These are phyloP conservation scores for Aspergillus kassunensis DNA, from an alignment of 495 filamentous ascomycete genomes.

Conservation along the genomic window DNA sequence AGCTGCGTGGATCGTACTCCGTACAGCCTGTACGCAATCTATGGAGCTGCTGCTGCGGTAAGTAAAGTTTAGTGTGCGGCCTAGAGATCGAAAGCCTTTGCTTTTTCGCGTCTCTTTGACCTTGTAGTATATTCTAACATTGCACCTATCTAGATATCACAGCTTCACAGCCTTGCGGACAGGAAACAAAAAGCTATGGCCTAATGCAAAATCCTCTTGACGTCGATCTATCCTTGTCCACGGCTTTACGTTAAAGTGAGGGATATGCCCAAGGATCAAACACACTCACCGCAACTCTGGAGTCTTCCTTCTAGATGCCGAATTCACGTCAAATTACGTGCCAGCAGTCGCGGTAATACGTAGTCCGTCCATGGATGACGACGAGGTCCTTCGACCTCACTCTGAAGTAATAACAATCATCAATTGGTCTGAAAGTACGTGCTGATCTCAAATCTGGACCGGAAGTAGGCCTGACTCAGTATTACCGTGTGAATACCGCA, in stretches of 20 bases:
- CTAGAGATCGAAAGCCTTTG: conserved; percentile 4
- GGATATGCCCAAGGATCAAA: not conserved
- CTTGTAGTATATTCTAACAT: conserved; percentile 7
- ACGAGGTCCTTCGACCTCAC: not conserved
- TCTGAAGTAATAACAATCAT: not conserved
- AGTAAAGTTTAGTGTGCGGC: conserved; percentile 14
- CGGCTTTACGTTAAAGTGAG: conserved; percentile 1
- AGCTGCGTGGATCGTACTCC: conserved; percentile 18
- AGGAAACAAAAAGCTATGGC: not conserved
- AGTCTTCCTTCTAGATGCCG: not conserved
- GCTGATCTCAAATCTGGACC: conserved; percentile 11
- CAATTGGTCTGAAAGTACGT: conserved; percentile 4
- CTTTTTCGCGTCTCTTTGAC: conserved; percentile 1
- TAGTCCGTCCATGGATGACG: conserved; percentile 7
- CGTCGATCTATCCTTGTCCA: not conserved
- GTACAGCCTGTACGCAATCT: conserved; percentile 5
- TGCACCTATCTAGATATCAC: not conserved
- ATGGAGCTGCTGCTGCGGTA: conserved; percentile 7
- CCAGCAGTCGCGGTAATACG: too few relatives aligned
- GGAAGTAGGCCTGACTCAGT: conserved; percentile 9
- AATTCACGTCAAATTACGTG: not conserved
- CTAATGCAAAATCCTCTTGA: not conserved
- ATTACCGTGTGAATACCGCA: conserved; percentile 12
- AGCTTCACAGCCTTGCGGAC: not conserved
- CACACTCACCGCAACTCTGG: conserved; percentile 20